Percentiles rank a stretch among this genome's conserved stretches.
Evolutionary conservation across 139 green algal species (phyloP).

Genomic region (Edaphochlamys debaryana): DNA sequence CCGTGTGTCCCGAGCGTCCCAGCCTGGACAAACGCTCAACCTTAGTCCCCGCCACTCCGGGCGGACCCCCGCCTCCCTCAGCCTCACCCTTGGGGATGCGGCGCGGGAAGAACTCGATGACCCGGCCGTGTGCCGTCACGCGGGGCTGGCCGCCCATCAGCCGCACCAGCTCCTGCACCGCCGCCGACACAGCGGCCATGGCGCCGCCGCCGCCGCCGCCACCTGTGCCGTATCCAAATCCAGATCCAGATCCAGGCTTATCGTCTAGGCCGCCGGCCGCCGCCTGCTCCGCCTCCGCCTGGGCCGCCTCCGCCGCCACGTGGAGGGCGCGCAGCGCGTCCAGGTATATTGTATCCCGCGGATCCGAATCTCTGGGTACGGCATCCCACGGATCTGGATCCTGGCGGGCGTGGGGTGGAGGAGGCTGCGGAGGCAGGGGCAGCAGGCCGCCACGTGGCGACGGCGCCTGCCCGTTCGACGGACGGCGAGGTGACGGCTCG

Average conservation of each 20-base stretch:
- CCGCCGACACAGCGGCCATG: not conserved
- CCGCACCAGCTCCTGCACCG: constrained; percentile 13
- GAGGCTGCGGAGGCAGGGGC: too few relatives aligned
- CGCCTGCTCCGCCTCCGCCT: not conserved
- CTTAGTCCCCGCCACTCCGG: too few relatives aligned
- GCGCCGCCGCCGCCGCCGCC: not conserved
- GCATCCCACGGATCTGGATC: too few relatives aligned
- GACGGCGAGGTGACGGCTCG: too few relatives aligned
- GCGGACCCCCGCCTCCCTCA: not conserved
- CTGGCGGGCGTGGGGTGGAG: too few relatives aligned
- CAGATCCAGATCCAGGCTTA: too few relatives aligned
- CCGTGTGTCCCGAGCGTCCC: too few relatives aligned
- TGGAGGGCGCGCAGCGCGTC: constrained; percentile 38
- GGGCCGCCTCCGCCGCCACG: constrained; percentile 4
- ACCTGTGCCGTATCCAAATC: too few relatives aligned
- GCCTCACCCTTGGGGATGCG: constrained; percentile 11
- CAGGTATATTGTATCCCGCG: constrained; percentile 26
- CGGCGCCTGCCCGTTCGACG: too few relatives aligned
- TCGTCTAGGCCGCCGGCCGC: too few relatives aligned
- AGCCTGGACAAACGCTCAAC: not conserved
- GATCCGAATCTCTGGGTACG: not conserved
- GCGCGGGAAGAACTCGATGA: constrained; percentile 35
- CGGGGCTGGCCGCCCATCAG: constrained; percentile 30
- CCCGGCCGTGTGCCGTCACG: not conserved
- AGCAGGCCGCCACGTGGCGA: too few relatives aligned